Evolutionary conservation across 805 yeast genomes (phyloP).

Genomic region (Cyberlindnera galapagoensis): DNA sequence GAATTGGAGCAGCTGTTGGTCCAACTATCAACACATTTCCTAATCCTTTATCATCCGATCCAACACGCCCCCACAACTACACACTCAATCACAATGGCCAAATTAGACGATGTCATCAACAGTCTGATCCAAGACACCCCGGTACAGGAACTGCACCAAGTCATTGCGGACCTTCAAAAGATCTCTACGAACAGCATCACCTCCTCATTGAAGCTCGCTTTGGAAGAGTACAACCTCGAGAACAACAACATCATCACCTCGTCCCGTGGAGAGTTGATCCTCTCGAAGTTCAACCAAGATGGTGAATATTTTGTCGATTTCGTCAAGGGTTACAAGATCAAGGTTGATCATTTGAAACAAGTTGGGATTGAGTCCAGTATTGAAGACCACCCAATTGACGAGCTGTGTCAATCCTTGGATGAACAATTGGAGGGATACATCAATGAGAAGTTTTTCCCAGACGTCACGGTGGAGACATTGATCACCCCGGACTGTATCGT

Average conservation of each 20-base stretch:
- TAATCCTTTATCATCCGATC: too few relatives aligned
- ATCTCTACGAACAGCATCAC: constrained; percentile 35
- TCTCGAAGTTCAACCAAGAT: constrained; percentile 43
- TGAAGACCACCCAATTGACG: constrained; percentile 32
- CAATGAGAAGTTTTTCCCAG: constrained; percentile 59
- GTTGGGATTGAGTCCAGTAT: constrained; percentile 43
- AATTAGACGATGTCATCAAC: constrained; percentile 7
- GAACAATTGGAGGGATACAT: constrained; percentile 39
- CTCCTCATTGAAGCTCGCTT: constrained; percentile 28
- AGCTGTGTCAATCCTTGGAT: constrained; percentile 12
- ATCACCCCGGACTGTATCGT: constrained; percentile 28
- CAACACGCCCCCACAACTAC: constrained; percentile 8
- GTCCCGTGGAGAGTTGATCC: constrained; percentile 4
- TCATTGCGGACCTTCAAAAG: constrained; percentile 36
- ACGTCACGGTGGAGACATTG: constrained; percentile 38
- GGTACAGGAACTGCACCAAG: constrained; percentile 21
- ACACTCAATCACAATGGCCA: constrained; percentile 8
- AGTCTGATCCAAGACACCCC: constrained; percentile 11
- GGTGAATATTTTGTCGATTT: constrained; percentile 51
- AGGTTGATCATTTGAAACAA: constrained; percentile 48
- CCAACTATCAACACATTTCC: too few relatives aligned
- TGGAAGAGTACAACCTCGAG: constrained; percentile 35
- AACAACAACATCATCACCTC: constrained; percentile 32
- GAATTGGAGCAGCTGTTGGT: too few relatives aligned
- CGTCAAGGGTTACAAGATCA: constrained; percentile 39